These are phyloP conservation scores for Nakazawaea wyomingensis DNA, from an alignment of 805 yeast genomes.

Conservation along the genomic window DNA sequence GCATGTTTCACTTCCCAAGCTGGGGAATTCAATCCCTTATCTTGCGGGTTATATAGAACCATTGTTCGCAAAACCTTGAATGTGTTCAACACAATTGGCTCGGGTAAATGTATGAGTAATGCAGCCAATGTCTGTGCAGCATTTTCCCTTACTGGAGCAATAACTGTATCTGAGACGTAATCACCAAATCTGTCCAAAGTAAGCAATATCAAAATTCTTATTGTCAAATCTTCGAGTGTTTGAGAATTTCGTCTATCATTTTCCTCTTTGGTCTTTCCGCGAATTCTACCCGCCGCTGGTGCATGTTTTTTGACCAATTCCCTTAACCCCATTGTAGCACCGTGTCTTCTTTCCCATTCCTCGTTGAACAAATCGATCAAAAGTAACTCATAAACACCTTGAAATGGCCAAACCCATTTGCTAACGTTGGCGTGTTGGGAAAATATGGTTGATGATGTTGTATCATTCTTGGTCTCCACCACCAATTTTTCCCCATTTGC, in stretches of 20 bases:
- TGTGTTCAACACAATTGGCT: conserved; percentile 50
- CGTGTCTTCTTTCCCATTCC: conserved; percentile 93
- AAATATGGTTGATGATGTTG: conserved; percentile 41
- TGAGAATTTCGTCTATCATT: conserved; percentile 61
- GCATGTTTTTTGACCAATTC: conserved; percentile 85
- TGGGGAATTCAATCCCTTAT: conserved; percentile 40
- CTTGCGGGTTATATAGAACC: conserved; percentile 55
- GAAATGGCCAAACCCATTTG: conserved; percentile 87
- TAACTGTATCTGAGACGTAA: conserved; percentile 94
- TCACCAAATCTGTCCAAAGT: conserved; percentile 96
- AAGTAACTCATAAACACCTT: conserved; percentile 82
- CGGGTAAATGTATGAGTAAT: conserved; percentile 66
- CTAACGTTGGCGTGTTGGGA: conserved; percentile 68
- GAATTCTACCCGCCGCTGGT: conserved; percentile 74
- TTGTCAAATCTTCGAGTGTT: conserved; percentile 83
- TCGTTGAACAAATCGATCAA: conserved; percentile 77
- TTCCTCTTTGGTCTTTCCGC: conserved; percentile 53
- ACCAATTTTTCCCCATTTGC: conserved; percentile 78
- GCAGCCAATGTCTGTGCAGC: conserved; percentile 95
- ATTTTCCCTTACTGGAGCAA: conserved; percentile 96
- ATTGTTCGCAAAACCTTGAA: conserved; percentile 63
- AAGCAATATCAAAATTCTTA: conserved; percentile 77
- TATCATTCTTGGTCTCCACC: conserved; percentile 66
- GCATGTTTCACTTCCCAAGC: conserved; percentile 99
- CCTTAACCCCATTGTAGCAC: conserved; percentile 87